phyloP scores from a whole-genome alignment of 768 basidiomycete species.

The Mycena vulgaris region DNA sequence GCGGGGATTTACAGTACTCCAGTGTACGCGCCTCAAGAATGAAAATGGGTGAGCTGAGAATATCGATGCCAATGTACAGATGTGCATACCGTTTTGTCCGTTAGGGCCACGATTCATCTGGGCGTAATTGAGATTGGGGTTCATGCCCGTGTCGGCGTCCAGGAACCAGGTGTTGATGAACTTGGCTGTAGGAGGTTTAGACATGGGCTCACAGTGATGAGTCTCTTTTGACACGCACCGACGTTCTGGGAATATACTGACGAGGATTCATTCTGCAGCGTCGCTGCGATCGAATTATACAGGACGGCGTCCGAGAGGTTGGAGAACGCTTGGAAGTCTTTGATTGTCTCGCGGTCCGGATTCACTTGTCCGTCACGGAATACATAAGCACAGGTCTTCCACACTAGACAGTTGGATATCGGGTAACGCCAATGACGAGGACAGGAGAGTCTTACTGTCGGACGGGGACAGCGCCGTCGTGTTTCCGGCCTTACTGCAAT shows the following conservation, averaged over 20 bases:
- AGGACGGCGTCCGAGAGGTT: slow-evolving; percentile 63
- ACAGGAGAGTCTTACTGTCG: slow-evolving; percentile 53
- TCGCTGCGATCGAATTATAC: slow-evolving; percentile 26
- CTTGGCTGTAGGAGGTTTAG: slow-evolving; percentile 46
- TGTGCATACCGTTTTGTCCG: slow-evolving; percentile 53
- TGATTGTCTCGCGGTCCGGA: slow-evolving; percentile 70
- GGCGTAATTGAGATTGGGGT: slow-evolving; percentile 72
- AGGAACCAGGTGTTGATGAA: slow-evolving; percentile 75
- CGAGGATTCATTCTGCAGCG: slow-evolving; percentile 54
- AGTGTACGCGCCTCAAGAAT: slow-evolving; percentile 48
- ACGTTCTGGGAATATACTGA: slow-evolving; percentile 59
- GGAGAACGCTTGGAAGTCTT: slow-evolving; percentile 70
- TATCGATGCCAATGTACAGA: neutral
- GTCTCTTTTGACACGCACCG: slow-evolving; percentile 46
- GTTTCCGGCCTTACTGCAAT: slow-evolving; percentile 72
- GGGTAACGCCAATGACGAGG: neutral
- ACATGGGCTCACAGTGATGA: neutral
- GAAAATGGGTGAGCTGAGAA: neutral
- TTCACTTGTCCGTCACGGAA: slow-evolving; percentile 76
- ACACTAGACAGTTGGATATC: slow-evolving; percentile 54
- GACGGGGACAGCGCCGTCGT: slow-evolving; percentile 68
- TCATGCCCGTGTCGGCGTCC: slow-evolving; percentile 71
- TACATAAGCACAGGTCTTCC: slow-evolving; percentile 72
- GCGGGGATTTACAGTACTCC: slow-evolving; percentile 64
- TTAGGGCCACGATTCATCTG: slow-evolving; percentile 64